A percentile compares a stretch with the other conserved stretches of the same genome.
These are phyloP conservation scores for Galerina marginata DNA, from an alignment of 768 basidiomycete genomes.

Conservation along the genomic window DNA sequence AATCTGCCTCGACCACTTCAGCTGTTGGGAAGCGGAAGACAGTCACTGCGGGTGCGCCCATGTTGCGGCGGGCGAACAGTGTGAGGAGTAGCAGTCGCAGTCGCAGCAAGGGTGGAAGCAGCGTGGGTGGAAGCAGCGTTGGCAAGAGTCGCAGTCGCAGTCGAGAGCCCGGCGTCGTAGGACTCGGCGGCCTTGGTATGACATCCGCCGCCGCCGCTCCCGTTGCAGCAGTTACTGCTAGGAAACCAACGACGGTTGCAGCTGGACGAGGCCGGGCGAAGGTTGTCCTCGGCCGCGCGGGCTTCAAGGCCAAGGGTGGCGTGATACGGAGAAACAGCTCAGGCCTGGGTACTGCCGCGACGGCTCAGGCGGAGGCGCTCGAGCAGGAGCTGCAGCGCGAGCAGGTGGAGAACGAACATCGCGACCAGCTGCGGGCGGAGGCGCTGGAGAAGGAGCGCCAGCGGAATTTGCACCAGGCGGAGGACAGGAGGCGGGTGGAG, in stretches of 20 bases:
- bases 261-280: slow-evolving; percentile 8
- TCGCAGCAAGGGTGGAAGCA: slow-evolving; percentile 10
- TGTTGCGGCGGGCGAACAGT: slow-evolving; percentile 7
- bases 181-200: slow-evolving; percentile 15
- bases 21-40: not conserved
- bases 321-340: slow-evolving; percentile 14
- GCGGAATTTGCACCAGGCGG: slow-evolving; percentile 11
- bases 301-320: not conserved
- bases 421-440: slow-evolving; percentile 6
- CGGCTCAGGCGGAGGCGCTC: slow-evolving; percentile 5
- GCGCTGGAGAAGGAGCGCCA: slow-evolving; percentile 11
- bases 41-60: slow-evolving; percentile 4
- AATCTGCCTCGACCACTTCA: not conserved
- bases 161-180: slow-evolving; percentile 15
- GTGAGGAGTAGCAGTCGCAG: slow-evolving; percentile 9
- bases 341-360: not conserved
- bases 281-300: slow-evolving; percentile 8
- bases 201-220: slow-evolving; percentile 1
- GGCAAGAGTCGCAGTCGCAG: slow-evolving; percentile 21
- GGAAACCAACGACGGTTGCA: slow-evolving; percentile 1
- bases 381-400: slow-evolving; percentile 20
- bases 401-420: slow-evolving; percentile 7
- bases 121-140: slow-evolving; percentile 8
- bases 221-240: not conserved
- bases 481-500: slow-evolving; percentile 15